Conservation (phyloP, 768 basidiomycete species). For the Rhodotorula graminis region DNA sequence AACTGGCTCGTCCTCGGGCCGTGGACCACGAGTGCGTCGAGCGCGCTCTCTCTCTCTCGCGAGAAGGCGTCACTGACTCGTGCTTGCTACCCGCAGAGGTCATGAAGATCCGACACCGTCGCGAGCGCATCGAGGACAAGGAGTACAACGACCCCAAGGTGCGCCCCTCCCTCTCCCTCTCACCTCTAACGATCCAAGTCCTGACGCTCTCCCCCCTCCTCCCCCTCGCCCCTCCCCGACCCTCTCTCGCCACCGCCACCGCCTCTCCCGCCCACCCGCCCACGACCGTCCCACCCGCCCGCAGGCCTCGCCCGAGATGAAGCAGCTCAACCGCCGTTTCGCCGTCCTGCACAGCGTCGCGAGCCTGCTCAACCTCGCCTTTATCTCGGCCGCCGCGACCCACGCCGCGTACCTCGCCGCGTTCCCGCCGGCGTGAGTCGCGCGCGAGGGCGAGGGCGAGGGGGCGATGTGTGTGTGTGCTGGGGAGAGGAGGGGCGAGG, state of each 20-base stretch:
- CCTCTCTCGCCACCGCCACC: not conserved
- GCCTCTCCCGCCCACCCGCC: not conserved
- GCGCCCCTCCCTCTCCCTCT: not conserved
- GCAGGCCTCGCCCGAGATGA: constrained; percentile 38
- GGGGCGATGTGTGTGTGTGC: too few species aligned
- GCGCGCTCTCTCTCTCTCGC: too few species aligned
- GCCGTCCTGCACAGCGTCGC: constrained; percentile 36
- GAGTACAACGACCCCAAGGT: constrained; percentile 36
- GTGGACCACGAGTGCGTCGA: constrained; percentile 29
- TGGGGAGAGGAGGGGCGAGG: too few species aligned
- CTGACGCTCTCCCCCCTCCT: not conserved
- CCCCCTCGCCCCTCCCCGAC: not conserved
- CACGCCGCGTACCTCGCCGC: constrained; percentile 24
- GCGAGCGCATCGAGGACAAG: constrained; percentile 35
- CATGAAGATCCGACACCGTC: constrained; percentile 38
- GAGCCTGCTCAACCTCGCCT: constrained; percentile 39
- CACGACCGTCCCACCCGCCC: not conserved
- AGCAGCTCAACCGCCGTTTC: constrained; percentile 31
- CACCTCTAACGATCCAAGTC: not conserved
- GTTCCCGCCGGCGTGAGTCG: not conserved
- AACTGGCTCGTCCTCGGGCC: constrained; percentile 37
- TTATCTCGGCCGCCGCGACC: constrained; percentile 21
- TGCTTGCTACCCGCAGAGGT: constrained; percentile 4
- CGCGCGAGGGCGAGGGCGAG: too few species aligned
- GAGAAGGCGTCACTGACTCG: not conserved